phyloP scores from a whole-genome alignment of 1,139 yeast species.

The Yamadazyma epiphylla region DNA sequence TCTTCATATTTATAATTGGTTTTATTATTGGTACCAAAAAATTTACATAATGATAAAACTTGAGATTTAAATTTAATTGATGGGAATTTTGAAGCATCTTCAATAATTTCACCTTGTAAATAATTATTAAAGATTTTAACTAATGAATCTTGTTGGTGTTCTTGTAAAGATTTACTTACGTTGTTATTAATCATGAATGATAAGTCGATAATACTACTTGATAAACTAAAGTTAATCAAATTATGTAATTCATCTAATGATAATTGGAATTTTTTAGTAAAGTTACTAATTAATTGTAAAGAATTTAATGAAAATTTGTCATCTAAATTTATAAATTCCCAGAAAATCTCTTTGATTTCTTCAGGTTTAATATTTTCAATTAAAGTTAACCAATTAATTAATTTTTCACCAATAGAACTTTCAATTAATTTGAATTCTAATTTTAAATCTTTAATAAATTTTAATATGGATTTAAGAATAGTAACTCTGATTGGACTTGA shows the following conservation, averaged over 20 bases:
- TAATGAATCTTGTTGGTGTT: slow-evolving; percentile 18
- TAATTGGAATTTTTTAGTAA: slow-evolving; percentile 26
- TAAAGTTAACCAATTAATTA: slow-evolving; percentile 32
- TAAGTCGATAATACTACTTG: slow-evolving; percentile 41
- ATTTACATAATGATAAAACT: slow-evolving; percentile 41
- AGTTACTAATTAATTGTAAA: slow-evolving; percentile 34
- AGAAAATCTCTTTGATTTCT: slow-evolving; percentile 30
- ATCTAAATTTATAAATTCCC: slow-evolving; percentile 40
- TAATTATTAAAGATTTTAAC: slow-evolving; percentile 30
- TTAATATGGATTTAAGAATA: slow-evolving; percentile 31
- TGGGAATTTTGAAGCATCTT: slow-evolving; percentile 21
- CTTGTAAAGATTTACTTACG: slow-evolving; percentile 30
- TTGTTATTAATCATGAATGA: slow-evolving; percentile 42
- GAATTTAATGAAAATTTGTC: slow-evolving; percentile 23
- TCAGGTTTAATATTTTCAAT: slow-evolving; percentile 26
- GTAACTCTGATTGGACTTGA: slow-evolving; percentile 29
- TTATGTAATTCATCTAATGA: slow-evolving; percentile 26
- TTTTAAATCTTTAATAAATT: slow-evolving; percentile 27
- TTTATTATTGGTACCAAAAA: slow-evolving; percentile 26
- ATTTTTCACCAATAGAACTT: slow-evolving; percentile 33
- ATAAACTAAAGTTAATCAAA: slow-evolving; percentile 36
- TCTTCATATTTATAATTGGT: slow-evolving; percentile 34
- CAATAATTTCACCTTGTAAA: slow-evolving; percentile 31
- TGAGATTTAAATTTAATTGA: slow-evolving; percentile 28
- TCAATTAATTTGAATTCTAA: slow-evolving; percentile 34